Conservation (phyloP, 805 yeast species). For the Priceomyces melissophilus region DNA sequence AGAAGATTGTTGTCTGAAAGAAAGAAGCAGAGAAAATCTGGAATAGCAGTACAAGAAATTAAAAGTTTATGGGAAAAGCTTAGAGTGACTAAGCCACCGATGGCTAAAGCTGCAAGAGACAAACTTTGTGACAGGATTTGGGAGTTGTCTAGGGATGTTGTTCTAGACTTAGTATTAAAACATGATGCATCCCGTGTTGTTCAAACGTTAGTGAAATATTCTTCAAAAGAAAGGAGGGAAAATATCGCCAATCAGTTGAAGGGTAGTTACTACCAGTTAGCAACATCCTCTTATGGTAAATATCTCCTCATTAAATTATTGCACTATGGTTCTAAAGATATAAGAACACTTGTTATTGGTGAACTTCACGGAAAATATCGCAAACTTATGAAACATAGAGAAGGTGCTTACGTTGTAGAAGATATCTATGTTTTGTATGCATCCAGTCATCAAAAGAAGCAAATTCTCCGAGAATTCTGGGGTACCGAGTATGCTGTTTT, state of each 20-base stretch:
- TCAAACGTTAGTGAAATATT: constrained; percentile 86
- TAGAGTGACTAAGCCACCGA: constrained; percentile 78
- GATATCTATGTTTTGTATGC: constrained; percentile 86
- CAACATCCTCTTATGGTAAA: constrained; percentile 92
- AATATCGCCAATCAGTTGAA: constrained; percentile 63
- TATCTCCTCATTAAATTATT: constrained; percentile 82
- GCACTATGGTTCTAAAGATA: constrained; percentile 86
- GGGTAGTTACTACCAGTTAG: constrained; percentile 75
- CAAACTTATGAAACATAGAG: constrained; percentile 92
- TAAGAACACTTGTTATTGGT: constrained; percentile 69
- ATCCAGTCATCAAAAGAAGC: constrained; percentile 76
- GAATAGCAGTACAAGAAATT: constrained; percentile 77
- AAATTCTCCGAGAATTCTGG: constrained; percentile 94
- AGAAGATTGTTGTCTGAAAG: constrained; percentile 74
- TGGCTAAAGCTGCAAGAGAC: constrained; percentile 73
- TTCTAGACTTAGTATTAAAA: constrained; percentile 83
- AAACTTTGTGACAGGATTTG: constrained; percentile 81
- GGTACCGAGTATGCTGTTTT: constrained; percentile 93
- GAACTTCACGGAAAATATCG: constrained; percentile 90
- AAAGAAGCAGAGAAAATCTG: constrained; percentile 84
- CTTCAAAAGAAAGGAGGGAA: constrained; percentile 75
- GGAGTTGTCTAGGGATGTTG: constrained; percentile 72
- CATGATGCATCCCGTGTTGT: constrained; percentile 97
- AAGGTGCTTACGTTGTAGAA: constrained; percentile 97
- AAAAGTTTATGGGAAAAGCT: constrained; percentile 88